These are phyloP conservation scores for Cytospora leucostoma DNA, from an alignment of 2,329 filamentous ascomycete species.

Conservation along the genomic window DNA sequence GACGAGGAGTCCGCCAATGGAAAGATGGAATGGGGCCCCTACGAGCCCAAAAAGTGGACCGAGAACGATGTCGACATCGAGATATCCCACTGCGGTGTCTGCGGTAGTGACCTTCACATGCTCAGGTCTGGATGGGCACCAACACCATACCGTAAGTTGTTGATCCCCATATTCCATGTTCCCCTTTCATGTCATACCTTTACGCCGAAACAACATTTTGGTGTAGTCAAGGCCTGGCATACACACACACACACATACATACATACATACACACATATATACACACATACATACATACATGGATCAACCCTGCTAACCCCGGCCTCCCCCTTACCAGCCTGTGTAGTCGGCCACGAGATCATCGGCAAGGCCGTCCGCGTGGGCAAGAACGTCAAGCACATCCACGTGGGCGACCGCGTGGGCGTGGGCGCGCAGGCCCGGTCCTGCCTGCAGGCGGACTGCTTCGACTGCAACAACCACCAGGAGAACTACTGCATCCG, in stretches of 20 bases:
- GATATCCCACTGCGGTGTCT: conserved; percentile 63
- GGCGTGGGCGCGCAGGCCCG: conserved; percentile 60
- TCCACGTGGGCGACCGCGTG: conserved; percentile 62
- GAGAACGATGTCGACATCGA: conserved; percentile 63
- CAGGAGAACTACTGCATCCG: conserved; percentile 43
- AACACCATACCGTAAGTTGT: conserved; percentile 42
- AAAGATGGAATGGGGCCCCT: conserved; percentile 54
- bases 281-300: background rate
- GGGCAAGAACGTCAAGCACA: conserved; percentile 45
- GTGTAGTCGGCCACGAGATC: conserved; percentile 62
- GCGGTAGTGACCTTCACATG: conserved; percentile 59
- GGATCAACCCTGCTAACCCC: background rate
- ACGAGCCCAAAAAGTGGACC: conserved; percentile 60
- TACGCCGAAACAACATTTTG: too few species aligned
- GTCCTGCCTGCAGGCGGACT: conserved; percentile 51
- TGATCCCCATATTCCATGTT: background rate
- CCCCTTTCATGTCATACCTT: background rate
- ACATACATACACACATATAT: background rate
- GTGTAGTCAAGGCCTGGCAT: too few species aligned
- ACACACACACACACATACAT: too few species aligned
- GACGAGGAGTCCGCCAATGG: conserved; percentile 42
- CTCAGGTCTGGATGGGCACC: conserved; percentile 52
- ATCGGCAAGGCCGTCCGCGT: conserved; percentile 55
- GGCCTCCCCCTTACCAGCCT: conserved; percentile 34
- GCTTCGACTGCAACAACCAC: conserved; percentile 42